These are phyloP conservation scores for Aschersonia sp. DNA, from an alignment of 2,329 filamentous ascomycete genomes.

Conservation along the genomic window DNA sequence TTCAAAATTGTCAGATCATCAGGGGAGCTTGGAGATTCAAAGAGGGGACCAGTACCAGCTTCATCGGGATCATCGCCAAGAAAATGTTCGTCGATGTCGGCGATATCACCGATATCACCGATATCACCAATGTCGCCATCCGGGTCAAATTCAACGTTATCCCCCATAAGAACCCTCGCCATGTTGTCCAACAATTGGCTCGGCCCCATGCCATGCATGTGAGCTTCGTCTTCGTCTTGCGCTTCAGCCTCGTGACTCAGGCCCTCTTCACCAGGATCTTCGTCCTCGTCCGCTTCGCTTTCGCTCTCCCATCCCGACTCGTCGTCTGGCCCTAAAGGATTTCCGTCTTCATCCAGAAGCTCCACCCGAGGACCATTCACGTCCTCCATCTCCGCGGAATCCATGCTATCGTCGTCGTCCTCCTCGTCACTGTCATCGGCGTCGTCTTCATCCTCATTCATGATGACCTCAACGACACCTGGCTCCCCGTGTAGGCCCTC, in stretches of 20 bases:
- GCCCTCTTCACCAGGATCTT: slow-evolving; percentile 36
- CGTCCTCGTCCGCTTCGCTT: slow-evolving; percentile 39
- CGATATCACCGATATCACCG: slow-evolving; percentile 4
- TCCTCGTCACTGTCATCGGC: slow-evolving; percentile 48
- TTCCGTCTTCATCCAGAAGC: slow-evolving; percentile 49
- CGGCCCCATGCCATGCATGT: slow-evolving; percentile 29
- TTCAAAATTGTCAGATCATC: slow-evolving; percentile 11
- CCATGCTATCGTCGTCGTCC: slow-evolving; percentile 23
- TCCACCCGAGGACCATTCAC: slow-evolving; percentile 34
- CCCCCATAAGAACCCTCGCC: slow-evolving; percentile 38
- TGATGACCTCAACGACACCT: slow-evolving; percentile 59
- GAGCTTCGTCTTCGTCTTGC: slow-evolving; percentile 39
- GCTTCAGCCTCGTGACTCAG: slow-evolving; percentile 40
- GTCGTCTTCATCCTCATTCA: slow-evolving; percentile 55
- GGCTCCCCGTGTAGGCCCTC: slow-evolving; percentile 56
- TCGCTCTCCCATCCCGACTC: slow-evolving; percentile 48
- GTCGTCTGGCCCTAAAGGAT: slow-evolving; percentile 43
- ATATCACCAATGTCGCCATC: slow-evolving; percentile 14
- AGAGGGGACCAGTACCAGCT: slow-evolving; percentile 24
- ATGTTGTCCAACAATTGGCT: slow-evolving; percentile 35
- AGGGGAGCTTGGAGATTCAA: not conserved
- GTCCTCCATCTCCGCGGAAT: slow-evolving; percentile 33
- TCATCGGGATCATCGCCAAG: slow-evolving; percentile 45
- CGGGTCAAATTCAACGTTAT: slow-evolving; percentile 35
- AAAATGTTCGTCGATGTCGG: slow-evolving; percentile 37